Percentiles rank a stretch among this genome's conserved stretches.
Evolutionary conservation across 2,329 filamentous ascomycete species (phyloP).

Genomic region (Tolypocladium ovalisporum): DNA sequence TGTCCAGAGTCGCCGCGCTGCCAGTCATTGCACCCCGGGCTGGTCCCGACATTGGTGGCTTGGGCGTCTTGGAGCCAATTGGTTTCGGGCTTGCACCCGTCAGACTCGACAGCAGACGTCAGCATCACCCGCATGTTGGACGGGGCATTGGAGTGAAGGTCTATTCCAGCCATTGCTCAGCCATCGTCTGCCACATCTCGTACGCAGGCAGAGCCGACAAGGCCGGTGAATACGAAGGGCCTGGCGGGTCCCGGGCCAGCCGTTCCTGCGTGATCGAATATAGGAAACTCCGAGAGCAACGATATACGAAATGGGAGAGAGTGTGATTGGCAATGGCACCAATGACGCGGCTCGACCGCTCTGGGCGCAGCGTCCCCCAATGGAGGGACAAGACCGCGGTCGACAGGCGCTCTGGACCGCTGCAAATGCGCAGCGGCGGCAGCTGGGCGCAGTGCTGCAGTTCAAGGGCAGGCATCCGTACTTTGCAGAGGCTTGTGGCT

Average conservation of each 20-base stretch:
- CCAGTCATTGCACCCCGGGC: neutral
- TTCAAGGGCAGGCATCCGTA: neutral
- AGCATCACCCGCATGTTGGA: too few relatives aligned
- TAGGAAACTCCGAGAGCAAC: too few relatives aligned
- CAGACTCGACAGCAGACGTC: neutral
- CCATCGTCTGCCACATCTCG: neutral
- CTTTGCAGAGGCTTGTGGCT: neutral
- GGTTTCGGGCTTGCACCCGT: neutral
- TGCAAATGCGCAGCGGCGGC: neutral
- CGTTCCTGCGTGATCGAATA: neutral
- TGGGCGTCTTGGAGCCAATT: neutral
- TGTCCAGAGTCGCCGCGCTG: neutral
- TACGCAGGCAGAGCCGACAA: neutral
- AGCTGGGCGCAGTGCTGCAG: neutral
- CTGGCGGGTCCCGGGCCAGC: neutral
- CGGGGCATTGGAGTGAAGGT: too few relatives aligned
- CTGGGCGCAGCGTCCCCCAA: neutral
- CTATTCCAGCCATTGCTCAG: neutral
- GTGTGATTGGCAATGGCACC: neutral
- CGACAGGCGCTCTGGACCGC: neutral
- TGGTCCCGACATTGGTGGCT: neutral
- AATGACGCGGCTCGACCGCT: neutral
- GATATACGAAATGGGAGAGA: too few relatives aligned
- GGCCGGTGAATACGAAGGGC: slow-evolving; percentile 1
- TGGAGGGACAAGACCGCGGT: neutral